A percentile compares a stretch with the other conserved stretches of the same genome.
phyloP scores from a whole-genome alignment of 106 monocot genomes.

The Chionographis japonica region DNA sequence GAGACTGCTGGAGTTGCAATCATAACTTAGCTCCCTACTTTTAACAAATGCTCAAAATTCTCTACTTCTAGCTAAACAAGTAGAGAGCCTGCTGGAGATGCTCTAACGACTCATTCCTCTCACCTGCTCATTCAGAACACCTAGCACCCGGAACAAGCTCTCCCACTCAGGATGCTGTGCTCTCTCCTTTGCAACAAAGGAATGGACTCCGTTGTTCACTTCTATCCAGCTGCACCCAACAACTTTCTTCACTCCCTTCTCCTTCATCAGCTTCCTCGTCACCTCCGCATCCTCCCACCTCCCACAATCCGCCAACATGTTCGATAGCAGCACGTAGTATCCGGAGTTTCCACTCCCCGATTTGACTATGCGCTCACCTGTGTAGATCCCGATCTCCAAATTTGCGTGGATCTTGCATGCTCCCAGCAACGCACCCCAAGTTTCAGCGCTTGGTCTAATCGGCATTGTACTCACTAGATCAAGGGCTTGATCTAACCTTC shows the following conservation, averaged over 20 bases:
- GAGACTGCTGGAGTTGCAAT: too few species aligned
- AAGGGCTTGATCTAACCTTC: conserved; percentile 44
- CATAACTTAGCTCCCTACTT: too few species aligned
- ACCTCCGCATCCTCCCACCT: conserved; percentile 58
- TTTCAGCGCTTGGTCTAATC: conserved; percentile 19
- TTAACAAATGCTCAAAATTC: too few species aligned
- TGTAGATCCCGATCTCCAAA: conserved; percentile 37
- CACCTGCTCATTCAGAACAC: conserved; percentile 33
- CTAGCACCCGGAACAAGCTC: conserved; percentile 16
- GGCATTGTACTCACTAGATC: conserved; percentile 37
- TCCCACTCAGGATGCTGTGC: conserved; percentile 33
- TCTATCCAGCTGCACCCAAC: conserved; percentile 49
- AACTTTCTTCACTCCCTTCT: conserved; percentile 48
- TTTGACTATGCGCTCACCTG: conserved; percentile 29
- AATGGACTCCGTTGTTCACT: conserved; percentile 22
- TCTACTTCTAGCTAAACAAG: too few species aligned
- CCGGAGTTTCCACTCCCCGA: conserved; percentile 33
- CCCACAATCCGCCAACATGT: conserved; percentile 43
- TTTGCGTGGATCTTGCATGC: conserved; percentile 44
- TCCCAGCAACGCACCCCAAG: conserved; percentile 55
- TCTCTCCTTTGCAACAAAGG: conserved; percentile 44
- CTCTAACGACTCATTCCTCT: conserved; percentile 12
- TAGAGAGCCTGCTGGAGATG: neutral
- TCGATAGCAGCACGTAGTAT: conserved; percentile 51
- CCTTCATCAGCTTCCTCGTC: conserved; percentile 49